These are phyloP conservation scores for Melampsora larici-populina DNA, from an alignment of 1,284 basidiomycete genomes.

Conservation along the genomic window DNA sequence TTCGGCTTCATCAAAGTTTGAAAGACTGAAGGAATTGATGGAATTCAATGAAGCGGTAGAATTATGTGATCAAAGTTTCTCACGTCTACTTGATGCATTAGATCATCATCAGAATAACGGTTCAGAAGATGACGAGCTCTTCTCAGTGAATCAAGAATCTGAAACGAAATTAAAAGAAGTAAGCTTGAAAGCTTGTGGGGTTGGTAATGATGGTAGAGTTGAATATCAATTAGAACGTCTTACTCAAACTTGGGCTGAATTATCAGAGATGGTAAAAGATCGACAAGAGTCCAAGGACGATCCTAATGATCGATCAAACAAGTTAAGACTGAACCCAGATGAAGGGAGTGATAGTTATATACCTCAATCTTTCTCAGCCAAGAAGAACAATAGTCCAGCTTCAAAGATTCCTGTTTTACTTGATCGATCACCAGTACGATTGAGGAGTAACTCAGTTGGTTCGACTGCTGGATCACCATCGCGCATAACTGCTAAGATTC, in stretches of 20 bases:
- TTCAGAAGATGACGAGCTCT: not conserved
- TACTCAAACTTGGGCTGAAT: slow-evolving; percentile 31
- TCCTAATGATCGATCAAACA: not conserved
- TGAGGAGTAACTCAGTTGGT: not conserved
- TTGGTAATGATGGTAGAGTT: slow-evolving; percentile 20
- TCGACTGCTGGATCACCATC: not conserved
- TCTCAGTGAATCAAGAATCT: not conserved
- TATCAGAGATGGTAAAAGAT: slow-evolving; percentile 23
- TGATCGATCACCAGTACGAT: slow-evolving; percentile 1
- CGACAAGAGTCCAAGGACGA: not conserved
- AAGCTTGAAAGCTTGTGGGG: not conserved
- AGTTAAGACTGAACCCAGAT: not conserved
- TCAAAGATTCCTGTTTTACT: slow-evolving; percentile 8
- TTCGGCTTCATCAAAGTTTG: not conserved
- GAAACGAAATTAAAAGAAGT: slow-evolving; percentile 17
- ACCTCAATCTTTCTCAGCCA: not conserved
- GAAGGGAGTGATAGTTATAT: not conserved
- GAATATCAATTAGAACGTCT: slow-evolving; percentile 22
- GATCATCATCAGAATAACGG: slow-evolving; percentile 14
- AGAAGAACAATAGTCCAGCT: not conserved
- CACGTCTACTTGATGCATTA: slow-evolving; percentile 19
- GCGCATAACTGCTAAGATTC: not conserved
- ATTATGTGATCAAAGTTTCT: slow-evolving; percentile 32
- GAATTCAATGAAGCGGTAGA: slow-evolving; percentile 1
- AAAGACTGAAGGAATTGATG: not conserved